Evolutionary conservation across 2,329 filamentous ascomycete genomes (phyloP), one percentile per base, ranked within the genome.

Genomic region (Sarocladiaceae sp.): DNA sequence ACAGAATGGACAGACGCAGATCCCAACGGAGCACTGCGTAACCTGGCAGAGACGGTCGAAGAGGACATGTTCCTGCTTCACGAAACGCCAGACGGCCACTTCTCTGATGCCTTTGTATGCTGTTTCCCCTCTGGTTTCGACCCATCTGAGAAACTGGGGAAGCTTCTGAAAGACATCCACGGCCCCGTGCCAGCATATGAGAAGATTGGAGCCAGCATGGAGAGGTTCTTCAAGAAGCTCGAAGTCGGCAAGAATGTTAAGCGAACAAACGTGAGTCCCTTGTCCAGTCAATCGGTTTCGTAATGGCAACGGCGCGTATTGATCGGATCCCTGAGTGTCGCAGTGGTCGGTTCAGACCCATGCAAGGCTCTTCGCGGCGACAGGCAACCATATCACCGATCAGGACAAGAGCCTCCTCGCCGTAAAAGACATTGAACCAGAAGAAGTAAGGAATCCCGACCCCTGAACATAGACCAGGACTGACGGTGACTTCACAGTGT

Each of bases 161-260:
- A 67, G 49, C 51, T 66, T 9, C 55, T 79, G 16, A 57, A 56
- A 33, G 70, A 73, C 18, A 72, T 78, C 10, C 76, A 80, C 45
- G 56, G 47, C 13, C 72, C 72, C 0, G 75, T 79, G 29, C 76
- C 76, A 1, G 62, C 63, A 1, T 78, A 76, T 45, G 68, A 74
- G 13, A 76, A 71, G 58, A 76, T 79, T 21, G 73, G 68, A 0
- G 53, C 60, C 0, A 77, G 73, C 47, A 76, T 79, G 73, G 74
- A 79, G 55, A 63, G 66, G 5, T 76, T 72, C 54, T 78, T 79
- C 48, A 51, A 54, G 3, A 66, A 64, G 39, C 43, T 78, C 0
- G 62, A 70, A 44, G 68, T 68, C 1, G 74, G 73, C 0, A 74
- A 65, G 54, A 63, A 59, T 37, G 69, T 69, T 2, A 74, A 72